Base-by-base conservation (phyloP, 2,329 filamentous ascomycete genomes). In the Mycogone perniciosa region DNA sequence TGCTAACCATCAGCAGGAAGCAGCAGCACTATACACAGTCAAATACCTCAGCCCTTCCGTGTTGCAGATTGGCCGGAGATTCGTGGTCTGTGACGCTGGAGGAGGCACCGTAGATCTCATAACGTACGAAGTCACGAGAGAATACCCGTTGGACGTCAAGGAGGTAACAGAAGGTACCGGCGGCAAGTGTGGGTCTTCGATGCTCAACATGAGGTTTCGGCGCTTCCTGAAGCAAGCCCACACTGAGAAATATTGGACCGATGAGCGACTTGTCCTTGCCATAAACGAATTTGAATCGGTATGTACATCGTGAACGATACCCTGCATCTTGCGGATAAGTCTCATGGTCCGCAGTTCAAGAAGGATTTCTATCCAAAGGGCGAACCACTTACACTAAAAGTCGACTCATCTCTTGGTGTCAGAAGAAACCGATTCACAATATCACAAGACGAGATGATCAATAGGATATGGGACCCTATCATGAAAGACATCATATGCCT, bases 381-480 rank as follows among this genome's bases (percentile, higher is more conserved):
- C 46, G 50, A 73, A 61, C 51, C 67, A 64, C 45, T 67, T 54
- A 56, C 65, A 52, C 54, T 76, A 64, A 60, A 61, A 44, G 57
- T 68, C 39, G 61, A 69, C 34, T 52, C 65, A 26, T 64, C 59
- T 30, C 62, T 70, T 31, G 65, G 66, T 3, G 45, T 69, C 13
- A 60, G 55, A 31, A 61, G 66, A 38, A 64, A 67, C 30, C 58
- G 56, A 31, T 61, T 56, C 49, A 66, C 62, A 2, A 62, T 70
- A 56, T 48, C 67, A n/a, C 62, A 80, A 65, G 47, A 85, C 82
- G 63, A 39, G 79, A 91, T 67, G 85, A 89, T 60, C 79, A 85
- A 66, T 77, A 72, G 59, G 79, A 66, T 70, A 9, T 68, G 69
- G 50, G 65, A 66, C 4, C 67, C 67, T 5, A 69, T 70, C 57